Conservation (phyloP, 768 basidiomycete genomes). For the Auricularia cornea region DNA sequence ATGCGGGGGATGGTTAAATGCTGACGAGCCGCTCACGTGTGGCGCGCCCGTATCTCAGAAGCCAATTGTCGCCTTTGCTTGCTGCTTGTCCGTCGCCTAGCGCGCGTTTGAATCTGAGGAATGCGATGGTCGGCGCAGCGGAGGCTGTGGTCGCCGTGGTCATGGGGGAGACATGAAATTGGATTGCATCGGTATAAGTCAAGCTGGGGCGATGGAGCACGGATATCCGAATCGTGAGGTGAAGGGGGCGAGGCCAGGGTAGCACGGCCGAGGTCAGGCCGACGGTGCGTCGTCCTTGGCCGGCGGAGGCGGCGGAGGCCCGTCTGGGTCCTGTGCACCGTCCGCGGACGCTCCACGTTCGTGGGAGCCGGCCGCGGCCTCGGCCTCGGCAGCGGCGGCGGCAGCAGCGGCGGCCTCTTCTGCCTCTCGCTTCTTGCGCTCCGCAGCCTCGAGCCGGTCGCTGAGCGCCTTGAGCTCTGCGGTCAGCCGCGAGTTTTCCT, state of each 20-base stretch:
- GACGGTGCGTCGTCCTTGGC: conserved; percentile 4
- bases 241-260: not conserved
- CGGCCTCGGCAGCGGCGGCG: conserved; percentile 18
- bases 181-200: not conserved
- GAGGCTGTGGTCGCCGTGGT: no score
- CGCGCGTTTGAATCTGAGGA: no score
- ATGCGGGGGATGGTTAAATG: no score
- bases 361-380: no score
- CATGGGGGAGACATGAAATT: not conserved
- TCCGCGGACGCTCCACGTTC: not conserved
- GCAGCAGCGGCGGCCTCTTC: conserved; percentile 27
- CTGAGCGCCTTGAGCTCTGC: conserved; percentile 68
- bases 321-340: conserved; percentile 1
- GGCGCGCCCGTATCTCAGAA: no score
- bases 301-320: conserved; percentile 6
- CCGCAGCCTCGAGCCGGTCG: conserved; percentile 65
- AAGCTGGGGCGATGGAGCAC: not conserved
- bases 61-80: no score
- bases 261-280: not conserved
- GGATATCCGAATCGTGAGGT: not conserved
- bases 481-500: conserved; percentile 75
- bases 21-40: no score
- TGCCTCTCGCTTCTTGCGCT: conserved; percentile 41
- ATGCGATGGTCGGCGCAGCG: no score
- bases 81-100: no score